phyloP scores from a whole-genome alignment of 1,139 yeast genomes.

The Starmera stellimalicola region DNA sequence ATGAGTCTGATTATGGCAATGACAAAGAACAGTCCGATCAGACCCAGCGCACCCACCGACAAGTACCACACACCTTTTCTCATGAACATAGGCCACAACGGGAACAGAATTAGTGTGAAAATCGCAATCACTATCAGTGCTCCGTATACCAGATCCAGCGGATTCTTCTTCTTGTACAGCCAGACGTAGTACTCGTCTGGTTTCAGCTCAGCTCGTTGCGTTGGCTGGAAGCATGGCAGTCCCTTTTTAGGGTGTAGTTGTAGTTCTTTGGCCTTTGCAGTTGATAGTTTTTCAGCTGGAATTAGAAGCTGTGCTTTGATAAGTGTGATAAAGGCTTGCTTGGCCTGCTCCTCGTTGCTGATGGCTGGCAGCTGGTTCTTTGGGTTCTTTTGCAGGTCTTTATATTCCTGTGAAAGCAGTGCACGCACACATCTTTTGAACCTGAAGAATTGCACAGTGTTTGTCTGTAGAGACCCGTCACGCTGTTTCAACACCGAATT shows the following conservation, averaged over 20 bases:
- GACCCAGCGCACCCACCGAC: constrained; percentile 66
- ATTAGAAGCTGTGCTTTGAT: constrained; percentile 69
- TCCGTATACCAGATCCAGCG: constrained; percentile 54
- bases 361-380: constrained; percentile 55
- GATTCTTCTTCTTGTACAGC: constrained; percentile 75
- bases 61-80: constrained; percentile 87
- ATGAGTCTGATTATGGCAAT: constrained; percentile 75
- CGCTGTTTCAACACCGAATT: constrained; percentile 64
- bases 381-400: constrained; percentile 39
- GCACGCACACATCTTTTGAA: constrained; percentile 79
- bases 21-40: constrained; percentile 67
- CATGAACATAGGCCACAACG: constrained; percentile 91
- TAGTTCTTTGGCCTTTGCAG: constrained; percentile 56
- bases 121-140: constrained; percentile 55
- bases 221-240: constrained; percentile 60
- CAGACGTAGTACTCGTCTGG: constrained; percentile 84
- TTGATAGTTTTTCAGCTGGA: constrained; percentile 66
- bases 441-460: constrained; percentile 73
- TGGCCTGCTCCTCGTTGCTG: constrained; percentile 44
- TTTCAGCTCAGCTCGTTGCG: constrained; percentile 58
- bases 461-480: constrained; percentile 64
- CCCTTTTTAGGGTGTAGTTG: constrained; percentile 62
- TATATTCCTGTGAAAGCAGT: constrained; percentile 64
- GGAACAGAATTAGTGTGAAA: constrained; percentile 78
- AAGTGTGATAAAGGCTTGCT: constrained; percentile 52